Percentiles rank a stretch among this genome's conserved stretches.
These are phyloP conservation scores for Catharanthus roseus DNA, from an alignment of 257 asterid species.

Conservation along the genomic window DNA sequence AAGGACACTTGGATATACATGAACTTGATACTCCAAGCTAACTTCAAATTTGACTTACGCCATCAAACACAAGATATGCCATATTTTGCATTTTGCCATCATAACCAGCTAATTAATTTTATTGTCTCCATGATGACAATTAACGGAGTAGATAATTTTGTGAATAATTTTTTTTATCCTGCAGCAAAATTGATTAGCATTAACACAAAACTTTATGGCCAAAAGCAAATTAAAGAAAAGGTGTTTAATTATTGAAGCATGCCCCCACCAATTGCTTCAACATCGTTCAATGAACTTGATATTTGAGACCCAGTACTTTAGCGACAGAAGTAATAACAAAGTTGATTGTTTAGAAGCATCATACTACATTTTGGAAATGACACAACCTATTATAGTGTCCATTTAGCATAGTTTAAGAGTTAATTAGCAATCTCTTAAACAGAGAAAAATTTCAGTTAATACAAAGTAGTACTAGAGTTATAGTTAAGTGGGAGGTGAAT, in stretches of 20 bases:
- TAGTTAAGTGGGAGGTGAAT: too few species aligned
- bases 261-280: background rate
- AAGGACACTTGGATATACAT: too few species aligned
- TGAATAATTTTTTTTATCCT: background rate
- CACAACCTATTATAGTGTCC: background rate
- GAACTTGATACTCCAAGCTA: background rate
- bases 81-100: too few species aligned
- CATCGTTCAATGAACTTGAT: background rate
- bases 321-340: background rate
- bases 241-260: background rate
- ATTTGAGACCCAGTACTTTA: background rate
- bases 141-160: background rate
- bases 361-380: background rate
- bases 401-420: background rate
- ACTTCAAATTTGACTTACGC: background rate
- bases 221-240: background rate
- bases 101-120: too few species aligned
- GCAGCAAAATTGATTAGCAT: background rate
- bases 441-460: too few species aligned
- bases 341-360: background rate
- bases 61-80: background rate
- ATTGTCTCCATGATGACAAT: background rate
- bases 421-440: background rate
- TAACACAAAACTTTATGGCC: background rate
- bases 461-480: too few species aligned